These are phyloP conservation scores for Pseudogymnoascus sp. DNA, from an alignment of 2,329 filamentous ascomycete genomes.

Conservation along the genomic window DNA sequence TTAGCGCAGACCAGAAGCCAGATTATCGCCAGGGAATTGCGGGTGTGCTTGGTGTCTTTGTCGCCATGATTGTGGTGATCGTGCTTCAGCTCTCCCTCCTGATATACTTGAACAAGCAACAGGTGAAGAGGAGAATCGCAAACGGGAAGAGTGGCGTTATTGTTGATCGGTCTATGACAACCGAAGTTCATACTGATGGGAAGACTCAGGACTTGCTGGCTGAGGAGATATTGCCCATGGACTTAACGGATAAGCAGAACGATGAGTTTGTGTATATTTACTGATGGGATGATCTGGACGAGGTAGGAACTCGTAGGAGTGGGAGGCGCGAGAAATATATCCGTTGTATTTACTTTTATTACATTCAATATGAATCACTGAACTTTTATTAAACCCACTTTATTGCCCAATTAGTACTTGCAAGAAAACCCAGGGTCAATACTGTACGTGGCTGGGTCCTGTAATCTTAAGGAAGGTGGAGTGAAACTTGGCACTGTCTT, in stretches of 20 bases:
- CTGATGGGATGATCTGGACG: slow-evolving; percentile 21
- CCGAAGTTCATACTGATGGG: not conserved
- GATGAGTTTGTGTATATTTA: slow-evolving; percentile 61
- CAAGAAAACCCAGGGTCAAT: not conserved
- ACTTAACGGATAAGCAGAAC: slow-evolving; percentile 57
- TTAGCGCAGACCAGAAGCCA: slow-evolving; percentile 48
- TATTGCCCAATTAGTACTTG: not conserved
- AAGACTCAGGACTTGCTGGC: not conserved
- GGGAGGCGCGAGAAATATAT: not conserved
- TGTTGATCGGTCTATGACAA: slow-evolving; percentile 53
- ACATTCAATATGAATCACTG: not conserved
- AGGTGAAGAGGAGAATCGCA: slow-evolving; percentile 43
- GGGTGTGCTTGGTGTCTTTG: slow-evolving; percentile 45
- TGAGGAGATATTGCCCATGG: slow-evolving; percentile 33
- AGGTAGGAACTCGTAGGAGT: not conserved
- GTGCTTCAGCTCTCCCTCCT: slow-evolving; percentile 47
- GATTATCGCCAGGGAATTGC: slow-evolving; percentile 48
- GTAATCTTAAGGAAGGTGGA: not conserved
- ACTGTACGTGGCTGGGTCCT: not conserved
- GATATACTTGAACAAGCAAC: slow-evolving; percentile 46
- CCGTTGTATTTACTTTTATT: not conserved
- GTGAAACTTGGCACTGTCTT: not conserved
- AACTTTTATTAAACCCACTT: not conserved
- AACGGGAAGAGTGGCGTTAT: slow-evolving; percentile 54
- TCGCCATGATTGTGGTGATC: slow-evolving; percentile 43